Evolutionary conservation across 257 asterid species (phyloP).

Genomic region (Thymus quinquecostatus): DNA sequence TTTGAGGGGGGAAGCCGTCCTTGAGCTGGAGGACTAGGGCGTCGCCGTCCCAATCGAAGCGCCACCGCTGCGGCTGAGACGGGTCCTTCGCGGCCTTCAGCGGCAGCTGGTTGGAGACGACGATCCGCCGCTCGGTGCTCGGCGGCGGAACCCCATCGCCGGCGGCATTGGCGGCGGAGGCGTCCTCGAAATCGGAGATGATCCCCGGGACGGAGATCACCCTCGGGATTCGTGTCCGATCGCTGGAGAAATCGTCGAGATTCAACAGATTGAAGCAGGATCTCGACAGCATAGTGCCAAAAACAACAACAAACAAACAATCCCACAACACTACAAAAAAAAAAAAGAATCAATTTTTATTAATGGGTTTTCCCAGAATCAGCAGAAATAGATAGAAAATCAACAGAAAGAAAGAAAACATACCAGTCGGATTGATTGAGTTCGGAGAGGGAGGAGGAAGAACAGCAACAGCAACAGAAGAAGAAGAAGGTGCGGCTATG

Average conservation of each 20-base stretch:
- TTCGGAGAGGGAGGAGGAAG: background rate
- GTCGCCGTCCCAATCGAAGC: slow-evolving; percentile 82
- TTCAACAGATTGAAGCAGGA: slow-evolving; percentile 78
- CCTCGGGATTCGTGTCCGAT: slow-evolving; percentile 67
- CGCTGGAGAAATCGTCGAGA: slow-evolving; percentile 69
- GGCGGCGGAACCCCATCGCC: slow-evolving; percentile 39
- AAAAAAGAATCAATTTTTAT: background rate
- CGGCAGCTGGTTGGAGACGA: slow-evolving; percentile 80
- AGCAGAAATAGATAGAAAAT: background rate
- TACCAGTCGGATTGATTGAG: background rate
- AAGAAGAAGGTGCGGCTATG: background rate
- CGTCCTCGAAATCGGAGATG: slow-evolving; percentile 62
- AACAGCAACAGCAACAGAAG: background rate
- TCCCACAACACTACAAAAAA: background rate
- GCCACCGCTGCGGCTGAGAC: slow-evolving; percentile 46
- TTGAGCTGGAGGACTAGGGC: slow-evolving; percentile 63
- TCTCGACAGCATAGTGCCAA: slow-evolving; percentile 70
- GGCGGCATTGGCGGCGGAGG: background rate
- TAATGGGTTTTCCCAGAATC: slow-evolving; percentile 11
- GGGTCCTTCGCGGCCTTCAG: slow-evolving; percentile 41
- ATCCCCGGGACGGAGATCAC: slow-evolving; percentile 78
- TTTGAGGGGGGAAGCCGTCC: slow-evolving; percentile 61
- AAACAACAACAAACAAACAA: background rate
- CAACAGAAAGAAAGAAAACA: background rate
- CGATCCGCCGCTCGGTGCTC: slow-evolving; percentile 49